These are phyloP conservation scores for Neurospora sp. DNA, from an alignment of 495 filamentous ascomycete genomes.

Conservation along the genomic window DNA sequence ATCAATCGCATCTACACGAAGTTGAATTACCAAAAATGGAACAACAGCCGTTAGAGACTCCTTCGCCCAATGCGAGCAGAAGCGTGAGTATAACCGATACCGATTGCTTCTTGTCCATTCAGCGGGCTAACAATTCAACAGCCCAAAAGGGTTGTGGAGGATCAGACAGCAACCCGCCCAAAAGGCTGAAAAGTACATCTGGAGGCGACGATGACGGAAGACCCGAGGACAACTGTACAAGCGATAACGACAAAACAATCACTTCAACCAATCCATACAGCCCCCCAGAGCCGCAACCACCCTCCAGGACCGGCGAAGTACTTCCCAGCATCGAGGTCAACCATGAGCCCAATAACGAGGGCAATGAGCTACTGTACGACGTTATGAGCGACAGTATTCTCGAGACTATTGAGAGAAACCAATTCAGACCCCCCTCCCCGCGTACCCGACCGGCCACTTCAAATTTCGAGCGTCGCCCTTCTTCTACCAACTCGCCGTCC, in stretches of 20 bases:
- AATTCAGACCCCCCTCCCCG: no score
- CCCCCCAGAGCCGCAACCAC: no score
- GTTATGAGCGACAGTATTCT: no score
- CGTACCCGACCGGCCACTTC: no score
- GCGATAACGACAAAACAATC: no score
- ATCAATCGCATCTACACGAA: not conserved
- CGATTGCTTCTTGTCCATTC: not conserved
- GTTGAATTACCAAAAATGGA: not conserved
- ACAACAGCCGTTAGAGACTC: not conserved
- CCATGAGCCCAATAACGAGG: not conserved
- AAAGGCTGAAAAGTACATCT: not conserved
- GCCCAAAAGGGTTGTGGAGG: not conserved
- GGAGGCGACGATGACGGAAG: not conserved
- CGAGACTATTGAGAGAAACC: no score
- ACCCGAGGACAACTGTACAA: accelerated
- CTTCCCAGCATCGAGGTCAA: no score
- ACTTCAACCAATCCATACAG: no score
- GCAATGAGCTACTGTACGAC: no score
- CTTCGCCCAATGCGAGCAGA: not conserved
- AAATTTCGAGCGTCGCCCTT: no score
- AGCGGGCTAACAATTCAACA: not conserved
- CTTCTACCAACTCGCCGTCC: no score
- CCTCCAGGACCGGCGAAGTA: no score
- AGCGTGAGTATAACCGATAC: not conserved
- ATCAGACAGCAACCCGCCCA: not conserved